Evolutionary conservation across 768 basidiomycete genomes (phyloP).

Genomic region (Boletus rubropictus): DNA sequence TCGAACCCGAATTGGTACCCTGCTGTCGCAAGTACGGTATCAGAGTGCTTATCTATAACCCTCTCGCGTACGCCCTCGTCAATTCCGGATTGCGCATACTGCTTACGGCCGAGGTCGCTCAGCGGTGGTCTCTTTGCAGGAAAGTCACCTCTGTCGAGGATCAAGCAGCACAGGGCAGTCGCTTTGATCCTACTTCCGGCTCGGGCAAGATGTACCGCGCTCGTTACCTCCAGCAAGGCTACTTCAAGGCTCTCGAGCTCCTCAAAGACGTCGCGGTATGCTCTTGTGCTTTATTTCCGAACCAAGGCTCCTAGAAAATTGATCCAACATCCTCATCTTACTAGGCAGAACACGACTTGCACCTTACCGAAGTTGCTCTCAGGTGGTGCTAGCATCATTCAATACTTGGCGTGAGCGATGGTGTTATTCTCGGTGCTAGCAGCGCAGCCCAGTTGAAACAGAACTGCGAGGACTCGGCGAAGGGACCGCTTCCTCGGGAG

Average conservation of each 20-base stretch:
- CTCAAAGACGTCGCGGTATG: slow-evolving; percentile 39
- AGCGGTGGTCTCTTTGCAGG: slow-evolving; percentile 31
- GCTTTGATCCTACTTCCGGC: slow-evolving; percentile 35
- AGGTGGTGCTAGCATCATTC: slow-evolving; percentile 63
- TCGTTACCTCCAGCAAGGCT: slow-evolving; percentile 39
- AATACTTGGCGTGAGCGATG: slow-evolving; percentile 37
- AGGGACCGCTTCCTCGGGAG: slow-evolving; percentile 50
- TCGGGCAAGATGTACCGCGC: slow-evolving; percentile 43
- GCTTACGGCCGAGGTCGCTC: background rate
- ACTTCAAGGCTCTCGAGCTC: slow-evolving; percentile 39
- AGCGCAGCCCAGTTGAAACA: slow-evolving; percentile 40
- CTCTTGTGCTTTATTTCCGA: background rate
- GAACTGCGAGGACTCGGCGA: slow-evolving; percentile 43
- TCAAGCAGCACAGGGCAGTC: slow-evolving; percentile 31
- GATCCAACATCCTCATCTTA: background rate
- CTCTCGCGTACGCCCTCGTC: slow-evolving; percentile 38
- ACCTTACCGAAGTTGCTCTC: slow-evolving; percentile 49
- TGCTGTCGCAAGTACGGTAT: slow-evolving; percentile 55
- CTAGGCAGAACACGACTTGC: slow-evolving; percentile 37
- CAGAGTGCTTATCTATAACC: slow-evolving; percentile 52
- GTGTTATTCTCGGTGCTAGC: slow-evolving; percentile 46
- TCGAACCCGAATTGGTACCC: slow-evolving; percentile 47
- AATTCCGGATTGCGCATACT: background rate
- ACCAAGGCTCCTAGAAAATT: background rate
- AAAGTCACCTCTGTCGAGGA: slow-evolving; percentile 38